These are phyloP conservation scores for Eimeria necatrix DNA, from an alignment of 169 alveolate species.

Conservation along the genomic window DNA sequence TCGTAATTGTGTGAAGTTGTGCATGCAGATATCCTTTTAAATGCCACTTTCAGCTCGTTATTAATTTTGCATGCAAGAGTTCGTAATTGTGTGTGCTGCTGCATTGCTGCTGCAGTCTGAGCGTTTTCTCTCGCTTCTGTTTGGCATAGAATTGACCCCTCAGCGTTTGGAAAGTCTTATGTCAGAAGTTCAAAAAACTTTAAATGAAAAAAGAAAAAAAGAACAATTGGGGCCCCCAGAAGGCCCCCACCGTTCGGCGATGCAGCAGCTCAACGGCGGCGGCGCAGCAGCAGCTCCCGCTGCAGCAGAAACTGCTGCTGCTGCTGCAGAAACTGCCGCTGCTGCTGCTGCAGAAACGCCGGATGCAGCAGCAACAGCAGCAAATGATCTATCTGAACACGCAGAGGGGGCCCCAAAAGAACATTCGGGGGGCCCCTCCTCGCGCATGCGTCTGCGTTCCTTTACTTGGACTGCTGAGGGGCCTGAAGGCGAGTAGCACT, in stretches of 20 bases:
- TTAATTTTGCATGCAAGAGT: too few relatives aligned
- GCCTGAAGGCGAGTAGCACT: neutral
- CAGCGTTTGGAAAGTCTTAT: slow-evolving; percentile 43
- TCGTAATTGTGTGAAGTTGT: neutral
- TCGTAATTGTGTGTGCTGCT: neutral
- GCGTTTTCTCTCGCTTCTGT: slow-evolving; percentile 15
- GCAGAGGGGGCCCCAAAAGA: neutral
- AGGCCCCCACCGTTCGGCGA: neutral
- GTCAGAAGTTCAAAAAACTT: slow-evolving; percentile 7
- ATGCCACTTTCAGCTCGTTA: neutral
- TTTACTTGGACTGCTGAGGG: slow-evolving; percentile 35
- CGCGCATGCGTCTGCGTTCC: slow-evolving; percentile 43
- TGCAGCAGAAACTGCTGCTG: slow-evolving; percentile 28
- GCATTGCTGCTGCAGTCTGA: slow-evolving; percentile 49
- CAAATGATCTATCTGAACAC: neutral
- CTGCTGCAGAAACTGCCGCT: neutral
- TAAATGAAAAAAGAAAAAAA: slow-evolving; percentile 10
- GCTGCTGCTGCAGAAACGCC: neutral
- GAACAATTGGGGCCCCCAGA: neutral
- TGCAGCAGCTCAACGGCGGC: slow-evolving; percentile 32
- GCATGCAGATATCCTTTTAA: neutral
- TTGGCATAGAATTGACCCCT: neutral
- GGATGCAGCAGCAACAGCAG: neutral
- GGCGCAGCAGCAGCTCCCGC: neutral
- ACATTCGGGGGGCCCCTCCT: neutral